Base-by-base conservation (phyloP, 225 moss, liverwort and hornwort species). In the Bryum argenteum region DNA sequence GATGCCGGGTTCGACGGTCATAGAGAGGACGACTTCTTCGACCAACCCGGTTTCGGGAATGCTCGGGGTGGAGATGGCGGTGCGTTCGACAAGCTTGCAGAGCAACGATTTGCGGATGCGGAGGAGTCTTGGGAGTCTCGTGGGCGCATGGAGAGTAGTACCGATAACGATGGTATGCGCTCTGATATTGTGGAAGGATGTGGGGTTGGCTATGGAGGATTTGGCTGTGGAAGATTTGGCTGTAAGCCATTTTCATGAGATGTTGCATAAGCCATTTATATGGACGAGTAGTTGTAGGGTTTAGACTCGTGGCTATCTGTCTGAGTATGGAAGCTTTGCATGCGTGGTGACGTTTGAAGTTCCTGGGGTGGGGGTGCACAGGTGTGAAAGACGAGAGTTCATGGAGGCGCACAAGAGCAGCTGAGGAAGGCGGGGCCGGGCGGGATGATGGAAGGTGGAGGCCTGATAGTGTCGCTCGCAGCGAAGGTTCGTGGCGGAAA, bases 1-100 rank as follows among this genome's bases (percentile, higher is more conserved):
- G 96, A 97, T 33, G 71, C 75, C 43, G 78, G 83, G 47, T 91
- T 96, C 56, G 91, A 96, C 71, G 90, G 89, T 43, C 91, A 93
- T 41, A 81, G 91, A 73, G 96, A 93, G 77, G 96, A 96, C 65
- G 89, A 91, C 68, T 91, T 93, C 69, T 93, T 96, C 62, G 96
- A 96, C 73, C 92, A 90, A 61, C 85, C 90, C 77, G 83, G 83
- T 20, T 81, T 83, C 38, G 79, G 86, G 42, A 78, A 45, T 78
- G 77, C 78, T 73, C 84, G 79, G 28, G 79, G 84, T 43, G 89
- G 79, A 23, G 87, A 89, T 48, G 81, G 83, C 48, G 79, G 79
- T 38, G 56, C 83, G 19, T 86, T 83, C 52, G 89, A 89, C 62
- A 89, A 89, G 79, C 81, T 84, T 7, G 87, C 81, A 6, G 89